Evolutionary conservation across 331 rosid genomes (phyloP).

Genomic region (Quercus phellos): DNA sequence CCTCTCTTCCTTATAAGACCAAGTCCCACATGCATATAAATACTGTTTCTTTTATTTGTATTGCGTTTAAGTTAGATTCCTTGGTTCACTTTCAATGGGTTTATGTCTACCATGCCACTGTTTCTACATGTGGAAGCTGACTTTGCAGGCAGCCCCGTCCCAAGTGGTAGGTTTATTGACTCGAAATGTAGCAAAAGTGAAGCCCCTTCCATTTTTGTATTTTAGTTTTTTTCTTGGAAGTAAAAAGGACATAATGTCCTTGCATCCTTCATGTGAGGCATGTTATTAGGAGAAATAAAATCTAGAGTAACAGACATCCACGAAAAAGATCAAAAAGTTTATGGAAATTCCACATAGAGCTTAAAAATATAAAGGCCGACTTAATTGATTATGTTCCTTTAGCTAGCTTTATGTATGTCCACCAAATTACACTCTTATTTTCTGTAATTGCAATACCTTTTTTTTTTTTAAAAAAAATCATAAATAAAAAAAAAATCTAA

Average conservation of each 20-base stretch:
- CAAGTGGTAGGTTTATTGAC: not conserved
- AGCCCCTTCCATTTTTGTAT: not conserved
- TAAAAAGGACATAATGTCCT: not conserved
- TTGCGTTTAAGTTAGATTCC: constrained; percentile 30
- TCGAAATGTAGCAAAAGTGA: not conserved
- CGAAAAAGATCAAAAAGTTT: not conserved
- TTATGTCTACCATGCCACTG: not conserved
- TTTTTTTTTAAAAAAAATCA: too few relatives aligned
- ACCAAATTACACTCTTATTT: too few relatives aligned
- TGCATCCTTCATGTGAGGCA: not conserved
- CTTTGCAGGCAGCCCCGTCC: constrained; percentile 6
- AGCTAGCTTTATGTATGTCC: too few relatives aligned
- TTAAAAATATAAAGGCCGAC: too few relatives aligned
- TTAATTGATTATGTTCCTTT: too few relatives aligned
- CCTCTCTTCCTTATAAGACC: constrained; percentile 4
- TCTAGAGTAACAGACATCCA: not conserved
- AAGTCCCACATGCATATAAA: constrained; percentile 22
- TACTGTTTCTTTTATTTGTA: not conserved
- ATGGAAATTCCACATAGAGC: too few relatives aligned
- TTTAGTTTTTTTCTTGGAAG: not conserved
- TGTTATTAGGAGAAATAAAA: not conserved
- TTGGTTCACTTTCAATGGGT: constrained; percentile 23
- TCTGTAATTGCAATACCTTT: not conserved
- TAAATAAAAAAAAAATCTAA: too few relatives aligned
- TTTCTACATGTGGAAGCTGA: constrained; percentile 21